phyloP scores from a whole-genome alignment of 805 yeast species.

The Tetrapisispora fleetii region DNA sequence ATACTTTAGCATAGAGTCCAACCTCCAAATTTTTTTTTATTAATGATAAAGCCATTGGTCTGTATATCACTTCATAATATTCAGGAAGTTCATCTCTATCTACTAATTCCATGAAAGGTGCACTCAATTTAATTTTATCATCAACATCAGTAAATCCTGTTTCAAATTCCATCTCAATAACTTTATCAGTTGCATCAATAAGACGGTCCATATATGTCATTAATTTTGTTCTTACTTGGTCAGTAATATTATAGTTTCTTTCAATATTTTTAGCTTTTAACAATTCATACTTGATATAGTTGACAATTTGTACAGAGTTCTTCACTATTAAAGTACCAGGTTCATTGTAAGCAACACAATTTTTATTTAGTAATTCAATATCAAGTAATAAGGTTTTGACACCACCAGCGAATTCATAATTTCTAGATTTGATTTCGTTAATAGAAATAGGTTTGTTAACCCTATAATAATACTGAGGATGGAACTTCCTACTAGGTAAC shows the following conservation, averaged over 20 bases:
- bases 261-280: conserved; percentile 30
- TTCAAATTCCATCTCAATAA: conserved; percentile 12
- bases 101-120: conserved; percentile 69
- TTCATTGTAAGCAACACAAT: conserved; percentile 68
- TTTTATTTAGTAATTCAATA: conserved; percentile 54
- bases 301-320: conserved; percentile 49
- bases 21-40: conserved; percentile 44
- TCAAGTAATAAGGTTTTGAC: conserved; percentile 43
- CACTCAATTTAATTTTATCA: conserved; percentile 36
- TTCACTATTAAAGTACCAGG: conserved; percentile 53
- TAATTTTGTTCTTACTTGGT: conserved; percentile 17
- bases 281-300: conserved; percentile 45
- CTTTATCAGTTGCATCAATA: conserved; percentile 23
- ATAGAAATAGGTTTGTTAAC: conserved; percentile 60
- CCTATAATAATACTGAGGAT: conserved; percentile 70
- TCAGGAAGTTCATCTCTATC: conserved; percentile 66
- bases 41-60: conserved; percentile 63
- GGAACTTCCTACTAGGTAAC: conserved; percentile 62
- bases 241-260: conserved; percentile 23
- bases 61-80: conserved; percentile 59
- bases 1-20: conserved; percentile 45
- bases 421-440: conserved; percentile 44
- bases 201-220: conserved; percentile 16
- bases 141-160: conserved; percentile 12
- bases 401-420: conserved; percentile 25